Base-by-base conservation (phyloP, 345 rosid species). In the Linum lewisii region DNA sequence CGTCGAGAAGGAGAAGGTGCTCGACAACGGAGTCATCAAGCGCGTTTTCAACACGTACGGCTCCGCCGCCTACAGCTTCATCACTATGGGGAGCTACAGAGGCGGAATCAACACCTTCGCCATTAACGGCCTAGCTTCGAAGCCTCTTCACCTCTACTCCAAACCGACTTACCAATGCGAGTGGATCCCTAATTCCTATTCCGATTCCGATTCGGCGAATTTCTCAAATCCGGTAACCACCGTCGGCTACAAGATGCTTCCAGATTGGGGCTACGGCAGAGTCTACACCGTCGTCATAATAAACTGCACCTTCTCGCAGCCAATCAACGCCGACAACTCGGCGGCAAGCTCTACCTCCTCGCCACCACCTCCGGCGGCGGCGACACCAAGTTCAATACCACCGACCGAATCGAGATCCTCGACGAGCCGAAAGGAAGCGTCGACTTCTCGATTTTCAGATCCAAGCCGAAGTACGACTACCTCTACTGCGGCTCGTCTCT, bases 191-290 rank as follows among this genome's bases (percentile, higher is more conserved):
- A 75, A 53, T 66, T 86, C 24, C 18, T 65, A 49, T 76, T 29
- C 34, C 34, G 7, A 29, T 29, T 29, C 83, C 47, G 81, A 90
- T 55, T 80, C 84, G 65, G 95, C 90, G 22, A 34, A 34, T 34
- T 34, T 16, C 47, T 11, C 18, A 11, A 34, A 42, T 14, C 47
- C 47, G 47, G 18, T 11, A 42, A 42, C 47, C 47, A 42, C 47
- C 18, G 47, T 42, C 47, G 47, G 47, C 4, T 74, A 66, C 25
- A 90, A 83, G 66, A 81, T 83, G 65, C 81, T 90, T 1, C 95
- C 92, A 0, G 97, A 89, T 67, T 89, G 97, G 97, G 97, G 95
- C 0, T 89, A 86, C 47, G 95, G 95, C 21, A 82, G 87, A 11
- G 88, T 84, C 16, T 90, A 86, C 82, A 90, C 97, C 6, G 95